Evolutionary conservation across 2,329 filamentous ascomycete genomes (phyloP).

Genomic region (Taxawa tesnikishii): DNA sequence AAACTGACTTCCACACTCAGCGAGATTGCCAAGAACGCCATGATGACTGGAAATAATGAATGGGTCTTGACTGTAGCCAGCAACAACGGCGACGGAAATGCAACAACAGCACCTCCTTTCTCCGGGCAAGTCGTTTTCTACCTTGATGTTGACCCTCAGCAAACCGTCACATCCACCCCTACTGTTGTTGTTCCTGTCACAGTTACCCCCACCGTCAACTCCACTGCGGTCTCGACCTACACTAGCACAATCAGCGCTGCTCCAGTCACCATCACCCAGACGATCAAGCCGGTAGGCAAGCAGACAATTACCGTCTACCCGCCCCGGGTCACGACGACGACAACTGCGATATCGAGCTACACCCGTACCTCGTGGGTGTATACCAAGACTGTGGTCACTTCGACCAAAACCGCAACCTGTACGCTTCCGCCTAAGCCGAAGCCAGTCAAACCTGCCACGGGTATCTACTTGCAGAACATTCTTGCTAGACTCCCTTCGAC

Average conservation of each 20-base stretch:
- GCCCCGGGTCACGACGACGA: slow-evolving; percentile 8
- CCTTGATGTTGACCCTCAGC: slow-evolving; percentile 22
- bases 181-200: slow-evolving; percentile 9
- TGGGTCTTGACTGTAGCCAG: slow-evolving; percentile 30
- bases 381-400: slow-evolving; percentile 10
- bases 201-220: slow-evolving; percentile 12
- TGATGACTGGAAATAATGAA: slow-evolving; percentile 28
- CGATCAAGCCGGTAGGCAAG: slow-evolving; percentile 15
- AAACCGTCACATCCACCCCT: slow-evolving; percentile 14
- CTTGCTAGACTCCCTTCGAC: background rate
- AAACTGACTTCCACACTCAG: too few species aligned
- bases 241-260: background rate
- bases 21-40: slow-evolving; percentile 28
- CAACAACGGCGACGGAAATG: slow-evolving; percentile 30
- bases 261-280: slow-evolving; percentile 11
- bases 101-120: slow-evolving; percentile 29
- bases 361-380: slow-evolving; percentile 1
- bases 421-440: slow-evolving; percentile 12
- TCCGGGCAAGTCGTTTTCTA: slow-evolving; percentile 30
- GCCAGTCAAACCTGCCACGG: slow-evolving; percentile 8
- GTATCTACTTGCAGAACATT: too few species aligned
- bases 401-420: slow-evolving; percentile 20
- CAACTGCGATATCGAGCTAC: slow-evolving; percentile 3
- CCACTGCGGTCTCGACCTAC: slow-evolving; percentile 10
- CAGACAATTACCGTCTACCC: slow-evolving; percentile 5